Evolutionary conservation across 257 asterid species (phyloP), one percentile per base, ranked within the genome.

Genomic region (Euphrasia confusa): DNA sequence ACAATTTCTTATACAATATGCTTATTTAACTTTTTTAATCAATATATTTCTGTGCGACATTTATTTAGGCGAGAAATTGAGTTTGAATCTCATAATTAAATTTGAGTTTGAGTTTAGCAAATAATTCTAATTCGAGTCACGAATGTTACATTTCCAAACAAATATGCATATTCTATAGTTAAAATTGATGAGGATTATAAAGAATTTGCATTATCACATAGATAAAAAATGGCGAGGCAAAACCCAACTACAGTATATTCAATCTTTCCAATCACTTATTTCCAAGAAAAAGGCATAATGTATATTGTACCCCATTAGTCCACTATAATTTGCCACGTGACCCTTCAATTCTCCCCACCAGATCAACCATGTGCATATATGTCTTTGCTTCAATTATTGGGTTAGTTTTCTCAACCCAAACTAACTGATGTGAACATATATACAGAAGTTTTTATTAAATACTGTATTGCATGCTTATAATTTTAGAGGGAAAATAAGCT

Each of bases 281-380:
- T 21, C 24, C 24, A 21, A 21, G 24, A 21, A 21, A 21, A 21
- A 21, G 24, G 24, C 1, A 0, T 30, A 75, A 75, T 74, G 3
- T 3, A 40, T 40, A 10, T 40, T 40, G 2, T 54, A 64, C 75
- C 80, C 84, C 78, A 64, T 63, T 24, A 35, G 52, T 53, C 65
- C 65, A 54, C 71, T 63, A 75, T 72, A 45, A 72, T 68, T 55
- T 30, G 69, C 27, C 79, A 74, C 74, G 72, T 74, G 83, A 81
- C 65, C 77, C 24, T 21, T 21, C 35, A 30, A 30, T 26, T 12
- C 64, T 18, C 70, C 77, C 78, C 64, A 68, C 71, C 73, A 62
- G 61, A 75, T 70, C 56, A 56, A 33, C 65, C 85, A 77, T 75
- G 80, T 75, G 86, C 81, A 49, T 45, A 44, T 45, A 56, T 33